Conservation (phyloP, 2,329 filamentous ascomycete genomes). For the Fusarium chlamydosporum region DNA sequence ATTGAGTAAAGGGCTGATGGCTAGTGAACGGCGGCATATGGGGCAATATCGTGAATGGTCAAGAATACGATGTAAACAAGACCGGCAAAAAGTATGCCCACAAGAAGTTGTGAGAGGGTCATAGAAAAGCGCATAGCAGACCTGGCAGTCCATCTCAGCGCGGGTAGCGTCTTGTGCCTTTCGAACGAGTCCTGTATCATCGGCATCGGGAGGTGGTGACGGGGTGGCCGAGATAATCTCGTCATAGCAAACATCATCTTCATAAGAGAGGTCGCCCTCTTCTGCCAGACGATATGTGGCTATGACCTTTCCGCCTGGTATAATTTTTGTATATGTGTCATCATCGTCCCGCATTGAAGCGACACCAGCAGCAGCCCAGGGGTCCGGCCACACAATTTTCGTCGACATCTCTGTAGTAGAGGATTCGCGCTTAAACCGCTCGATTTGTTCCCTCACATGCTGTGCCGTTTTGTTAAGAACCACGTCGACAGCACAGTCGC, state of each 20-base stretch:
- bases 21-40: conserved; percentile 78
- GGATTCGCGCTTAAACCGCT: conserved; percentile 55
- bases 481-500: conserved; percentile 84
- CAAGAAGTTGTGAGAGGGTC: conserved; percentile 88
- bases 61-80: conserved; percentile 81
- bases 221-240: conserved; percentile 45
- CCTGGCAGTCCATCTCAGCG: conserved; percentile 85
- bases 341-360: conserved; percentile 57
- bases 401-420: conserved; percentile 52
- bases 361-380: conserved; percentile 59
- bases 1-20: conserved; percentile 62
- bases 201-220: conserved; percentile 49
- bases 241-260: conserved; percentile 68
- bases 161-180: conserved; percentile 73
- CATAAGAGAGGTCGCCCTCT: conserved; percentile 70
- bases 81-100: conserved; percentile 90
- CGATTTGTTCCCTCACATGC: conserved; percentile 68
- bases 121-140: conserved; percentile 85
- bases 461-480: conserved; percentile 79
- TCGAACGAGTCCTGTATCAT: conserved; percentile 58
- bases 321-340: conserved; percentile 51
- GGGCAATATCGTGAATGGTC: conserved; percentile 86
- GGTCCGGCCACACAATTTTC: conserved; percentile 56
- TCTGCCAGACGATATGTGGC: conserved; percentile 77
- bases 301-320: conserved; percentile 71